Conservation (phyloP, 345 rosid genomes). For the Brassica carinata region DNA sequence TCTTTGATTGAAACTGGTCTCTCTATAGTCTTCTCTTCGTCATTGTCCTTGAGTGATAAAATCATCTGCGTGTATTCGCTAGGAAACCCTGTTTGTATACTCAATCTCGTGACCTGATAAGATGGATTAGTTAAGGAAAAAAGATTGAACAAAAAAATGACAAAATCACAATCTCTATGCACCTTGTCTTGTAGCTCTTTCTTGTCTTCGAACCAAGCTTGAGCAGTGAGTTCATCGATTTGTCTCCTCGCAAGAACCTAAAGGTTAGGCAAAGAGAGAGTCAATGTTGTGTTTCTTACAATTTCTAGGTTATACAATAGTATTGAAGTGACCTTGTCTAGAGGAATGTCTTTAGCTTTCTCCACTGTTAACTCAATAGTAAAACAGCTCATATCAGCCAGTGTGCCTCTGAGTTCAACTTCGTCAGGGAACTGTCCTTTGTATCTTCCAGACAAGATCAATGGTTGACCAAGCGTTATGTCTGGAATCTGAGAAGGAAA, state of each 20-base stretch:
- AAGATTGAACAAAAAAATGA: neutral
- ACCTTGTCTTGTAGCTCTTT: constrained; percentile 78
- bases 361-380: constrained; percentile 61
- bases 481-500: constrained; percentile 64
- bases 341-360: constrained; percentile 57
- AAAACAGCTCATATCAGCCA: constrained; percentile 62
- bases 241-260: constrained; percentile 75
- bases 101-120: constrained; percentile 64
- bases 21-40: constrained; percentile 41
- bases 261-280: neutral
- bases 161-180: neutral
- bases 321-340: constrained; percentile 49
- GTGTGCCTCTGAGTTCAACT: constrained; percentile 56
- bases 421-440: constrained; percentile 63
- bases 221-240: constrained; percentile 70
- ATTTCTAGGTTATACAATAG: neutral
- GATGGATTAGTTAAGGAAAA: neutral
- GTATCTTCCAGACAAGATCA: constrained; percentile 74
- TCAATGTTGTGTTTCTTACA: neutral
- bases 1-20: constrained; percentile 43
- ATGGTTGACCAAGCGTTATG: constrained; percentile 61
- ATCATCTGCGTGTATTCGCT: constrained; percentile 66
- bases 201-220: constrained; percentile 73
- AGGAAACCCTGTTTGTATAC: constrained; percentile 61
- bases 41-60: constrained; percentile 43